phyloP scores from a whole-genome alignment of 78 protist genomes.

The Dictyostelium brefeldianum region DNA sequence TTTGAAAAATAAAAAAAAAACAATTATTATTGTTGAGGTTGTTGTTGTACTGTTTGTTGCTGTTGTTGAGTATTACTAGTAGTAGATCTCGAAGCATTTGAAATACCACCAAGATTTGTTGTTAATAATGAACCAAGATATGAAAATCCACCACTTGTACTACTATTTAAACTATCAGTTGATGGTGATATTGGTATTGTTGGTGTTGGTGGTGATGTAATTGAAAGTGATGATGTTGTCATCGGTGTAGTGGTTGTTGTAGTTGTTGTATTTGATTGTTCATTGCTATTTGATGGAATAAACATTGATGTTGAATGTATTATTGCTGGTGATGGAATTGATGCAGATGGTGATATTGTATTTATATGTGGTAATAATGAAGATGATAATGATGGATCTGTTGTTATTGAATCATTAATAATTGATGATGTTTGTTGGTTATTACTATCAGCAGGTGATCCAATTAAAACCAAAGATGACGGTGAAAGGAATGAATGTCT shows the following conservation, averaged over 20 bases:
- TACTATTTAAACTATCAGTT: neutral
- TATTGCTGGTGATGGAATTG: neutral
- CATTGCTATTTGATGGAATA: neutral
- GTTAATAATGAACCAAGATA: neutral
- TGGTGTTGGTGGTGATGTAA: slow-evolving; percentile 6
- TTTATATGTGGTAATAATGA: slow-evolving; percentile 9
- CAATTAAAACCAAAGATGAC: too few species aligned
- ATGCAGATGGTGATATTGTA: neutral
- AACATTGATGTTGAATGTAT: neutral
- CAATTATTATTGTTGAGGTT: too few species aligned
- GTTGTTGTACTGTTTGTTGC: too few species aligned
- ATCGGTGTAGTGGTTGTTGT: neutral
- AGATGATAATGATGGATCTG: neutral
- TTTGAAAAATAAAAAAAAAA: too few species aligned
- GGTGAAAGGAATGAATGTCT: too few species aligned
- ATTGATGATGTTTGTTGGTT: neutral
- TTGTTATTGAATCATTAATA: neutral
- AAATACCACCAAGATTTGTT: slow-evolving; percentile 3
- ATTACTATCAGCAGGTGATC: neutral
- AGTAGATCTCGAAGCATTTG: neutral
- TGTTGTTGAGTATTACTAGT: too few species aligned
- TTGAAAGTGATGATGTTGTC: slow-evolving; percentile 2
- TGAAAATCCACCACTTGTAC: slow-evolving; percentile 1
- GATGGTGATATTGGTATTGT: slow-evolving; percentile 8
- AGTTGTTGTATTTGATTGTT: neutral